Conservation (phyloP, 352 stramenopile genomes). For the Discostella stelligera region DNA sequence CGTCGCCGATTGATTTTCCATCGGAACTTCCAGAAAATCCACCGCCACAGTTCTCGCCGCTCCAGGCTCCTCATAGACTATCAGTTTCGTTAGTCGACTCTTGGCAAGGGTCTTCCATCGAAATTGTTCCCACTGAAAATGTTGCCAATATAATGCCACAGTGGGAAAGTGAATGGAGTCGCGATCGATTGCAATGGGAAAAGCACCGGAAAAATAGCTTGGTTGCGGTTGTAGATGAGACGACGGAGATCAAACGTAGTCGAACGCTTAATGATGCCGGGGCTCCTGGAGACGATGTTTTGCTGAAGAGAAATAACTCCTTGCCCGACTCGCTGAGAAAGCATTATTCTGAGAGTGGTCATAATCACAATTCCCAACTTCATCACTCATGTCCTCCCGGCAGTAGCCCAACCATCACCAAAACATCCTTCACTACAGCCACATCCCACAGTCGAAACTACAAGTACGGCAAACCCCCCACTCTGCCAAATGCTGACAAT, state of each 20-base stretch:
- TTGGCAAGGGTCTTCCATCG: slow-evolving; percentile 10
- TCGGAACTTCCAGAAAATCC: neutral
- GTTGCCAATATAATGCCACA: slow-evolving; percentile 3
- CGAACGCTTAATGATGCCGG: neutral
- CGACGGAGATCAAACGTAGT: slow-evolving; percentile 3
- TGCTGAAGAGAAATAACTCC: neutral
- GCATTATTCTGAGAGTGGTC: neutral
- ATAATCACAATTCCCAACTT: neutral
- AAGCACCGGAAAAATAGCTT: neutral
- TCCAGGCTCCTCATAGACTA: slow-evolving; percentile 1
- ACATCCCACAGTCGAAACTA: slow-evolving; percentile 11
- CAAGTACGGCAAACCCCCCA: slow-evolving; percentile 30
- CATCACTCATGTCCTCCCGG: neutral
- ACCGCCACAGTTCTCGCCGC: slow-evolving; percentile 8
- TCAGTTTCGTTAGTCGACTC: slow-evolving; percentile 14
- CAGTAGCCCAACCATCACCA: neutral
- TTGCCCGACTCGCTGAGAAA: neutral
- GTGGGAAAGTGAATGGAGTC: slow-evolving; percentile 2
- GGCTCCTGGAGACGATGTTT: neutral
- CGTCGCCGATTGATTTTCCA: neutral
- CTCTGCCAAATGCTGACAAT: slow-evolving; percentile 7
- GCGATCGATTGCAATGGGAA: slow-evolving; percentile 10
- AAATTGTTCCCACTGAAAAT: slow-evolving; percentile 6
- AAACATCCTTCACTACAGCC: neutral
- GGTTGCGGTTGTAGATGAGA: neutral